Base-by-base conservation (phyloP, 2,329 filamentous ascomycete genomes). In the Nemania sp. region DNA sequence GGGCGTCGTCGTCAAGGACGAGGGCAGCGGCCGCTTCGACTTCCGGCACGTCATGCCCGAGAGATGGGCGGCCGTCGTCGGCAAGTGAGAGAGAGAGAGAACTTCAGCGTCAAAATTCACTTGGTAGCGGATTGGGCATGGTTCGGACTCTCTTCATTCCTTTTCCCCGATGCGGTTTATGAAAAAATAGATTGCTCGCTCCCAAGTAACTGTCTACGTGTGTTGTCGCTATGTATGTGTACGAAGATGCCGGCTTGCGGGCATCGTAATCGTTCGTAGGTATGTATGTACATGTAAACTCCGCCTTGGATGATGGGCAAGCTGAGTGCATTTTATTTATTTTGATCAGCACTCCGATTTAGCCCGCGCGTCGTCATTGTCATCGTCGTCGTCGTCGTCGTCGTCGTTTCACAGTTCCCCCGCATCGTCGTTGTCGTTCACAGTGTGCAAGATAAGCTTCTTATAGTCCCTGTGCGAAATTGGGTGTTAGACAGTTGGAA, bases 1-100 rank as follows among this genome's bases (percentile, higher is more conserved):
- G 69, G 94, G 94, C 0, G 90, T 92, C 7, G 87, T 96, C 2
- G 88, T 92, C 70, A 96, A 94, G 80, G 86, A 85, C 47, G 73
- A 78, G 2, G 34, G 34, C 7, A 81, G 88, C 59, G 92, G 91
- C 1, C 79, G 76, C 20, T 98, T 97, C 69, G 80, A 87, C 70
- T 87, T 88, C 66, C 78, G 79, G 67, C 72, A 76, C 57, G 76
- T 87, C 52, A 78, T 87, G 78, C 82, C 83, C 0, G 82, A 86
- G 72, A 74, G 82, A 42, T 87, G 83, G 84, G 74, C 75, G 1
- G 67, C 73, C 35, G 65, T 77, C 45, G 72, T 76, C 12, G 69
- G 66, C 20, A 45, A 67, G 37, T 69, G 52, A 66, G n/a, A 12
- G 5, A 15, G 12, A 46, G 34, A 35, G 34, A 35, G 34, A 35